Conservation (phyloP, 2,329 filamentous ascomycete species). For the Albophoma yamanashiensis region DNA sequence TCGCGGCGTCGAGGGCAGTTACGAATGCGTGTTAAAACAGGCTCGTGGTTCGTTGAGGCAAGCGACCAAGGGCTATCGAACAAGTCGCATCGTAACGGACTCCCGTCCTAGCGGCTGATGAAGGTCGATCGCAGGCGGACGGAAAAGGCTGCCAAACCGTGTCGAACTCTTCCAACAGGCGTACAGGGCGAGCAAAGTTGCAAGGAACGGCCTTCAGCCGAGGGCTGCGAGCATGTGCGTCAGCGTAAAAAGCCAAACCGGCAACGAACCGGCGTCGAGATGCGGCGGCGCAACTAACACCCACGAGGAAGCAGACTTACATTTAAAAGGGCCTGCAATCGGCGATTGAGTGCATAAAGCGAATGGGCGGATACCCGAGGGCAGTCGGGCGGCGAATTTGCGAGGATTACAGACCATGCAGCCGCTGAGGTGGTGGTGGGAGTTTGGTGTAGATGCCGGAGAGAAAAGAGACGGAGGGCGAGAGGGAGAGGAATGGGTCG, state of each 20-base stretch:
- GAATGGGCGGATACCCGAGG: not conserved
- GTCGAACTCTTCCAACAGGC: not conserved
- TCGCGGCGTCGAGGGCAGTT: not conserved
- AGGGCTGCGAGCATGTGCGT: not conserved
- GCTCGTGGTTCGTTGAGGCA: constrained; percentile 1
- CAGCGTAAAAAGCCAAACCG: constrained; percentile 1
- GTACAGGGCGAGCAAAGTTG: not conserved
- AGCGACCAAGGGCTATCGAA: constrained; percentile 6
- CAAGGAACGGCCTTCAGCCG: not conserved
- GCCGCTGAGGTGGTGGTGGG: constrained; percentile 6
- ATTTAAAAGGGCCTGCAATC: not conserved
- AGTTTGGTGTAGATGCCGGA: constrained; percentile 12
- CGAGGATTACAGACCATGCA: constrained; percentile 4
- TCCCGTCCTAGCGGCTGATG: not conserved
- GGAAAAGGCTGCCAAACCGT: not conserved
- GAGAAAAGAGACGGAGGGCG: constrained; percentile 9
- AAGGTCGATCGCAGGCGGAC: not conserved
- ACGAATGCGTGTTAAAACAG: not conserved
- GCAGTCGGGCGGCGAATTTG: constrained; percentile 2
- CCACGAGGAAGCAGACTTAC: constrained; percentile 2
- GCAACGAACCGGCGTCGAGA: not conserved
- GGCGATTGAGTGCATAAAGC: constrained; percentile 1
- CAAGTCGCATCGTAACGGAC: constrained; percentile 12
- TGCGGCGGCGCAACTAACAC: constrained; percentile 5
- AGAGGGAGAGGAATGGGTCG: constrained; percentile 13